Evolutionary conservation across 2,329 filamentous ascomycete genomes (phyloP).

Genomic region (Verruconis gallopava): DNA sequence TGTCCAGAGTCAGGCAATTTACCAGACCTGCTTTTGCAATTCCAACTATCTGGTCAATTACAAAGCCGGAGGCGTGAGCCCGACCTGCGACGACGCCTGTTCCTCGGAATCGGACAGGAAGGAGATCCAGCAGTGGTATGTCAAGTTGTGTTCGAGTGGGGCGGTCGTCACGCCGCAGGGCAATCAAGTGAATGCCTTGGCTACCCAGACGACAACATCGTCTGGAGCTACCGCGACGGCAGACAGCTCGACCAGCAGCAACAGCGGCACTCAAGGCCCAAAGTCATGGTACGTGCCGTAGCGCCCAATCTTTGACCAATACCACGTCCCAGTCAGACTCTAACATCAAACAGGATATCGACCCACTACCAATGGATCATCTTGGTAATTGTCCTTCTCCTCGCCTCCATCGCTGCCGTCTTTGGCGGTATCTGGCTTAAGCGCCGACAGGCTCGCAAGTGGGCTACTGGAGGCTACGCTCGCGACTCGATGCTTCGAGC

Average conservation of each 20-base stretch:
- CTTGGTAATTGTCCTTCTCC: conserved; percentile 8
- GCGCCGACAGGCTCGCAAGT: conserved; percentile 3
- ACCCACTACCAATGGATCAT: conserved; percentile 8
- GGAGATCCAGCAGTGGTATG: conserved; percentile 7
- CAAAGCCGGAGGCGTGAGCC: conserved; percentile 2
- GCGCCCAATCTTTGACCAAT: too few relatives aligned
- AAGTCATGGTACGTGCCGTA: conserved; percentile 8
- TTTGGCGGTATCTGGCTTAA: conserved; percentile 8
- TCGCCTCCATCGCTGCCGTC: conserved; percentile 8
- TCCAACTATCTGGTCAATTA: conserved; percentile 6
- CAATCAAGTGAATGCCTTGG: background rate
- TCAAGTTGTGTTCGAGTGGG: conserved; percentile 1
- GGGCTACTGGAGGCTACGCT: background rate
- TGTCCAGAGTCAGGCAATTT: background rate
- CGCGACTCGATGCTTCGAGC: conserved; percentile 5
- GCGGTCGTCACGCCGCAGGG: conserved; percentile 4
- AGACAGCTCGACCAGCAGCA: background rate
- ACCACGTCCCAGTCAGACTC: background rate
- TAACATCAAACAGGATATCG: conserved; percentile 7
- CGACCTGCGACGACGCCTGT: conserved; percentile 6
- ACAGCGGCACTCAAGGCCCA: conserved; percentile 1
- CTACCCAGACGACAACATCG: background rate
- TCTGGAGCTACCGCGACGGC: conserved; percentile 1
- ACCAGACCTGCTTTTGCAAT: conserved; percentile 9
- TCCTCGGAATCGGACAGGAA: background rate